Percentiles rank a stretch among this genome's conserved stretches.
phyloP scores from a whole-genome alignment of 805 yeast species.

The Pichia paraexigua region DNA sequence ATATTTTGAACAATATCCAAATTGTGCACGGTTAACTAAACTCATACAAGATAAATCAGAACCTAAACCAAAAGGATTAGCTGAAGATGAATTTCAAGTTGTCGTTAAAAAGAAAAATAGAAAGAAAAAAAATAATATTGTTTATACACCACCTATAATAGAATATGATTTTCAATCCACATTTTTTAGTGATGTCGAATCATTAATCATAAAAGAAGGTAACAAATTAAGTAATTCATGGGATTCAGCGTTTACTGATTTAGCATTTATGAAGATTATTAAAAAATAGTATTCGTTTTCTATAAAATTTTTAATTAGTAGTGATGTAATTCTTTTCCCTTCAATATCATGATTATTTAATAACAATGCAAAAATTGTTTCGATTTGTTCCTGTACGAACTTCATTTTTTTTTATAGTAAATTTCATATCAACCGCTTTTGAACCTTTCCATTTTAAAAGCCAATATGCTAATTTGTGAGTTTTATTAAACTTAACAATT shows the following conservation, averaged over 20 bases:
- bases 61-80: not conserved
- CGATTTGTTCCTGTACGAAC: constrained; percentile 47
- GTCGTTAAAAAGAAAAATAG: constrained; percentile 12
- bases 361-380: constrained; percentile 61
- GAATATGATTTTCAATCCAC: constrained; percentile 13
- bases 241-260: constrained; percentile 24
- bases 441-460: constrained; percentile 44
- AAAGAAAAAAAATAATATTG: constrained; percentile 6
- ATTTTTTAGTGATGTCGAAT: constrained; percentile 11
- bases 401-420: constrained; percentile 36
- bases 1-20: constrained; percentile 22
- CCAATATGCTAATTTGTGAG: constrained; percentile 71
- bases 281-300: not conserved
- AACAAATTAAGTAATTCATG: constrained; percentile 11
- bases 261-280: constrained; percentile 11
- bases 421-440: constrained; percentile 4
- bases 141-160: constrained; percentile 6
- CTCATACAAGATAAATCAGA: not conserved
- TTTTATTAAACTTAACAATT: constrained; percentile 40
- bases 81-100: constrained; percentile 14
- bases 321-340: not conserved
- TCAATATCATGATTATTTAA: constrained; percentile 15
- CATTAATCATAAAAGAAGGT: not conserved
- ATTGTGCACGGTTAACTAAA: constrained; percentile 20
- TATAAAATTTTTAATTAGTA: not conserved